Percentiles rank a stretch among this genome's conserved stretches.
Evolutionary conservation across 805 yeast genomes (phyloP).

Genomic region (Maudiozyma pseudohumilis): DNA sequence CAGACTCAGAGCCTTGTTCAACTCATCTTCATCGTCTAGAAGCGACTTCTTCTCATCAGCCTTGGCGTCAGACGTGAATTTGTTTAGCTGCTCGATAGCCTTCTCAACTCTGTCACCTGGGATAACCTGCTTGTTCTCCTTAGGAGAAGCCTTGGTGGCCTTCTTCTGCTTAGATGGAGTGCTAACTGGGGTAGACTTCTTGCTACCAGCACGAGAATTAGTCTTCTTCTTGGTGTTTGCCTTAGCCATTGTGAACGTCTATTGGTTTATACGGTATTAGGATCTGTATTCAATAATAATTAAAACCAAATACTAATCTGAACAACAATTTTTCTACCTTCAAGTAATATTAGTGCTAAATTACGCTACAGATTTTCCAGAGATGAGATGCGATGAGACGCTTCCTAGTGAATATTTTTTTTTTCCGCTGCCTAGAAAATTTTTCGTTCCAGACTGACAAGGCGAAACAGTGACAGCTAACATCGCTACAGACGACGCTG

Average conservation of each 20-base stretch:
- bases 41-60: constrained; percentile 29
- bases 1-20: constrained; percentile 39
- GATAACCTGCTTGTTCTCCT: constrained; percentile 8
- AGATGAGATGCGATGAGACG: constrained; percentile 17
- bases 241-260: constrained; percentile 3
- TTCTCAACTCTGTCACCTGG: constrained; percentile 31
- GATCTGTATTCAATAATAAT: no score
- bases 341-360: not conserved
- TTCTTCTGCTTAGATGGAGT: constrained; percentile 16
- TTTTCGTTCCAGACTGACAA: no score
- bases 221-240: constrained; percentile 4
- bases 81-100: constrained; percentile 57
- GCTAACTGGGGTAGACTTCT: constrained; percentile 8
- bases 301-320: no score
- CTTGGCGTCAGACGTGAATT: constrained; percentile 32
- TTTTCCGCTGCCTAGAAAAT: not conserved
- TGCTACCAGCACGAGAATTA: not conserved
- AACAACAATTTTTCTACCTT: not conserved
- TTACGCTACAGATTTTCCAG: not conserved
- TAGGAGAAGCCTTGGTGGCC: constrained; percentile 1
- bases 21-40: constrained; percentile 50
- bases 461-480: no score
- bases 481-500: no score
- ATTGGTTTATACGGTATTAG: no score
- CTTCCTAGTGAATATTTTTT: constrained; percentile 1